Evolutionary conservation across 1,284 basidiomycete species (phyloP), one percentile per base, ranked within the genome.

Genomic region (Baeospora myosura): DNA sequence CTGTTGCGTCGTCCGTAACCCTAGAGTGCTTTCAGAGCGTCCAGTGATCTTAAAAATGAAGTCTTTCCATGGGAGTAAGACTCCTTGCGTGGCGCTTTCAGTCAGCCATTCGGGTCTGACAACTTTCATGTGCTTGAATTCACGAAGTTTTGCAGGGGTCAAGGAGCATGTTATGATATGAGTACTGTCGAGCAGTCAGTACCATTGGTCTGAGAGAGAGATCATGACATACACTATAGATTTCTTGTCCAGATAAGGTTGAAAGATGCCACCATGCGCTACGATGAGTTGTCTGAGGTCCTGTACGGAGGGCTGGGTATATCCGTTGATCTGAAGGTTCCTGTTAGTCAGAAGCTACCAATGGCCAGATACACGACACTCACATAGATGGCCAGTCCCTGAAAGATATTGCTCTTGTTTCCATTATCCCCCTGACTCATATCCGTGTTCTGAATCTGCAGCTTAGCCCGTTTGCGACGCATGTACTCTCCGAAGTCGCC

Each of bases 101-200:
- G 84, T 65, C 5, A 98, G 71, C 92, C 94, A 98, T 45, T 83
- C 82, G 0, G 92, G 91, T 25, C 69, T 70, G 22, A 88, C 91
- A 8, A 97, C 83, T 56, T 90, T 94, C 78, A 95, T 87, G 40
- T 82, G 64, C 55, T 84, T 76, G 61, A 94, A 96, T 52, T 96
- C 92, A 35, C 77, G 75, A 36, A 90, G 74, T 63, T 98, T 98
- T 40, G 81, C 81, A 0, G 91, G 82, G 0, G 95, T 97, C 24
- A 98, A 72, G 17, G 88, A 84, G 44, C 83, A 87, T 0, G 95
- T 94, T 42, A 98, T 71, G 50, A 98, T 83, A 57, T 94, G 91
- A 0, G 90, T 93, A 29, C 86, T 88, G 49, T n/a, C 42, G 42
- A 43, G 49, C 5, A 46, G 17, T 43, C 12, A 16, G 12, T 10